A percentile compares a stretch with the other conserved stretches of the same genome.
Evolutionary conservation across 441 rosid genomes (phyloP).

Genomic region (Erodium texanum): DNA sequence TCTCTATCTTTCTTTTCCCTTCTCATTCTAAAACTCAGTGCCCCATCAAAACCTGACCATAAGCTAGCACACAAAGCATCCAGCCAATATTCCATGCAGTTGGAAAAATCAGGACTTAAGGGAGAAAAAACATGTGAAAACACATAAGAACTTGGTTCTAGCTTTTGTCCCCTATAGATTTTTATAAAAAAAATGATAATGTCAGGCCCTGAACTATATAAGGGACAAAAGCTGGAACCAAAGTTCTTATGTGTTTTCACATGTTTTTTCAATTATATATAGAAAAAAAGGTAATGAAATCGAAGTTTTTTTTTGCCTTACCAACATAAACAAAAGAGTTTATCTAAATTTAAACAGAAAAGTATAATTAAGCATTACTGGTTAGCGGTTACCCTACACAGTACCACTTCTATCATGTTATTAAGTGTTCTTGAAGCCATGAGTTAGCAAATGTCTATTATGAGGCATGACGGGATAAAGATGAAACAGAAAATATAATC

Average conservation of each 20-base stretch:
- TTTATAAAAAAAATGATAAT: too few species aligned
- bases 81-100: neutral
- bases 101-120: neutral
- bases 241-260: neutral
- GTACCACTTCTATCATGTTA: neutral
- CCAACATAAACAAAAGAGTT: neutral
- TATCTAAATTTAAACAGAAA: neutral
- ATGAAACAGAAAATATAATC: neutral
- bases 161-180: too few species aligned
- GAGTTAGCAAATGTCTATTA: neutral
- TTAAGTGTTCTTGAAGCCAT: neutral
- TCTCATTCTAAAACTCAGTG: neutral
- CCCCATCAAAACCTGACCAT: neutral
- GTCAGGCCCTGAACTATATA: too few species aligned
- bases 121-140: too few species aligned
- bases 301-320: neutral
- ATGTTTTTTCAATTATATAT: neutral
- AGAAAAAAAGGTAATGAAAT: neutral
- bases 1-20: neutral
- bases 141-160: too few species aligned
- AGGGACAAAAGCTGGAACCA: neutral
- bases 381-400: neutral
- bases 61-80: neutral
- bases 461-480: neutral
- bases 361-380: neutral